Base-by-base conservation (phyloP, 192 early-diverging fungal genomes). In the Umbelopsis sp. region DNA sequence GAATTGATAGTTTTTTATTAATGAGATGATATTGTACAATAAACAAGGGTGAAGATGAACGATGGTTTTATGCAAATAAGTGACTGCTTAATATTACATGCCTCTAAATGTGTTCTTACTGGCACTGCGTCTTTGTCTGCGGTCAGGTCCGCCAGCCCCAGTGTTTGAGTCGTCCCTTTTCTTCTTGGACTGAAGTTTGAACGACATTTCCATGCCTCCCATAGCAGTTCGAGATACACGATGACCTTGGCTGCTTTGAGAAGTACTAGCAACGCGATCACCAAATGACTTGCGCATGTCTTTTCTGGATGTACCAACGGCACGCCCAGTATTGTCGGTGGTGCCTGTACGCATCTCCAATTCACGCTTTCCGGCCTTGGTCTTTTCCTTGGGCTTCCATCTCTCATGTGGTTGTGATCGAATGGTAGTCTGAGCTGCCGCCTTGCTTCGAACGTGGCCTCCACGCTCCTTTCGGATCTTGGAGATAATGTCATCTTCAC, bases 181-280 rank as follows among this genome's bases (percentile, higher is more conserved):
- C 55, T 61, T 55, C 52, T 74, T 73, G 35, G 49, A 53, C 46
- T 79, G 71, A 23, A 74, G 58, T 66, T 76, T 82, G 69, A 82
- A 82, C 20, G 74, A 49, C 81, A 82, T 82, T 68, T 79, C 75
- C 81, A 82, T 82, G 37, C 75, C 78, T 49, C 81, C 78, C 69
- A 77, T 74, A 49, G 67, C 70, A 51, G 69, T 74, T 47, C 74
- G 47, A 47, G 77, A 74, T n/a, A 78, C 48, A 30, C 73, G 69
- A n/a, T 78, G 72, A 12, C 73, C 72, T 10, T 74, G 67, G 37
- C 51, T 68, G 21, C 49, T 49, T 37, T 66, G 64, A 25, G 46
- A 49, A 23, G 47, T 49, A 20, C 67, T 55, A 6, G 68, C 44
- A 16, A 78, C 27, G 10, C 77, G 68, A 13, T 64, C 30, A 37